Evolutionary conservation across 345 rosid species (phyloP).

Genomic region (Anastatica hierochuntica): DNA sequence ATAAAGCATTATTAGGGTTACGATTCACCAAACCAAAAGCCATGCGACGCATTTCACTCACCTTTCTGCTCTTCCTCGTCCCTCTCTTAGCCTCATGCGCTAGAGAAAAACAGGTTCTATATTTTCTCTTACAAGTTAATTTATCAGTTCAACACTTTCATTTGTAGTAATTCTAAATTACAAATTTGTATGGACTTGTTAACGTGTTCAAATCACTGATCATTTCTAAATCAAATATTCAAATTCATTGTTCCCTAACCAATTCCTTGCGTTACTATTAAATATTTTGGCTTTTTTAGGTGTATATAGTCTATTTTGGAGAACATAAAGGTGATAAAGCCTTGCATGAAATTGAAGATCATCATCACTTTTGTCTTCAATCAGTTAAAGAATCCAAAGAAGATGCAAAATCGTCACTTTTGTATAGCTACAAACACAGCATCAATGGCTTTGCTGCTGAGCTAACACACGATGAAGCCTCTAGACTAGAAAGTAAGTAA

Average conservation of each 20-base stretch:
- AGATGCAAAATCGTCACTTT: constrained; percentile 52
- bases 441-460: constrained; percentile 78
- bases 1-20: too few relatives aligned
- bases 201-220: background rate
- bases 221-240: background rate
- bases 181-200: background rate
- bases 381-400: constrained; percentile 55
- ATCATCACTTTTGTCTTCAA: constrained; percentile 49
- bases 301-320: constrained; percentile 60
- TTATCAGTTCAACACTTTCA: background rate
- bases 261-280: background rate
- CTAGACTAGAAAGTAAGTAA: constrained; percentile 32
- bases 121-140: background rate
- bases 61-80: constrained; percentile 26
- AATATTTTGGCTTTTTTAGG: constrained; percentile 28
- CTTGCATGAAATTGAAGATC: constrained; percentile 46
- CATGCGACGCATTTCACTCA: constrained; percentile 25
- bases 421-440: constrained; percentile 86
- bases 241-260: too few relatives aligned
- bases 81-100: constrained; percentile 39
- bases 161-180: background rate
- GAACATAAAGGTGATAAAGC: constrained; percentile 46
- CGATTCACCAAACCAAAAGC: too few relatives aligned
- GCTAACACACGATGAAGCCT: constrained; percentile 55
- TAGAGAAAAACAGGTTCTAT: constrained; percentile 25